Evolutionary conservation across 2,329 filamentous ascomycete genomes (phyloP), one percentile per base, ranked within the genome.

Genomic region (Fusarium anguioides): DNA sequence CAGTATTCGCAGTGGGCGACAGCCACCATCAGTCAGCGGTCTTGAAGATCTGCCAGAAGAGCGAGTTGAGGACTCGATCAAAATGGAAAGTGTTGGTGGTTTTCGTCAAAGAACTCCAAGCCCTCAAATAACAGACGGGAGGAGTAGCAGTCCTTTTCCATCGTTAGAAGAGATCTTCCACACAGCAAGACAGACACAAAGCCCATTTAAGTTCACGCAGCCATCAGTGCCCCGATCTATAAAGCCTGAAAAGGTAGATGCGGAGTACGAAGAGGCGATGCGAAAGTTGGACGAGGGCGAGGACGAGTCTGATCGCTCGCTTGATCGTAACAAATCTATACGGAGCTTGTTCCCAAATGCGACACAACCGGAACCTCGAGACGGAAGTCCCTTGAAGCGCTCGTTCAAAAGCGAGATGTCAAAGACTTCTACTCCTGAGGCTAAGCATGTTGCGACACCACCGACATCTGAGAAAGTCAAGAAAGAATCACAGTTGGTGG

Each of bases 1-100:
- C 59, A 86, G 81, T 67, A 72, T 79, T 66, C 78, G 44, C 60
- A 86, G 81, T 69, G 85, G 84, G 23, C 80, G 83, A 15, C 86
- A 87, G 57, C 81, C 81, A 5, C 82, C 85, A 55, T 80, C 79
- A 7, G 73, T 78, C 14, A 78, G 80, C 33, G 72, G 76, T 36
- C 76, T 77, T 36, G 60, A 66, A 18, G 72, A 78, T 5, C 74
- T 76, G 1, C 67, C 76, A 1, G 69, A 73, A 31, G 62, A 70
- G 17, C 48, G 37, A 20, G 31, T 71, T 42, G 60, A 60, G 20
- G 66, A 73, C 11, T 72, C 66, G 4, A 39, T 72, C 3, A 68
- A 73, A 17, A 66, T 64, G 8, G 74, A 73, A 21, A 72, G 69
- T 7, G 40, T 69, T 8, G 62, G 59, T 6, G 59, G 60, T n/a